A percentile compares a stretch with the other conserved stretches of the same genome.
Evolutionary conservation across 176 grass and related monocot genomes (phyloP).

Genomic region (Aegilops umbellulata): DNA sequence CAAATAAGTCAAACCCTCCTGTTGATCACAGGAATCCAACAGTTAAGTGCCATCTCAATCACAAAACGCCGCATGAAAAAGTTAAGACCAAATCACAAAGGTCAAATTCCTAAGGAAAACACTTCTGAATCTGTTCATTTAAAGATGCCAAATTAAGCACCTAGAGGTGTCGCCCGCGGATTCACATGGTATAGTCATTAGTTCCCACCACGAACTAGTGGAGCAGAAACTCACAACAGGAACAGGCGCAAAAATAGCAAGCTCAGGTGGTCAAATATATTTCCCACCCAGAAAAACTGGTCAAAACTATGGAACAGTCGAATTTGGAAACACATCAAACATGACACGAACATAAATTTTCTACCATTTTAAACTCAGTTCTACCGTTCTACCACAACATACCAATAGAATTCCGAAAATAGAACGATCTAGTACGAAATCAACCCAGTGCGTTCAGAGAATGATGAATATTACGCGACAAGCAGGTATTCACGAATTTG

Average conservation of each 20-base stretch:
- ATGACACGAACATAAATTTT: background rate
- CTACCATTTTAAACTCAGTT: slow-evolving; percentile 9
- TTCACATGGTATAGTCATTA: background rate
- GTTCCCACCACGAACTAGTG: background rate
- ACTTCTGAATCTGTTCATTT: slow-evolving; percentile 8
- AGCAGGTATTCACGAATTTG: background rate
- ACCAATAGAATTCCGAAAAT: background rate
- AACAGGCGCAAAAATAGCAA: background rate
- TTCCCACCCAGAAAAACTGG: background rate
- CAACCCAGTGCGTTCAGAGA: background rate
- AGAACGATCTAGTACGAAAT: background rate
- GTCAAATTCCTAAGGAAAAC: slow-evolving; percentile 20
- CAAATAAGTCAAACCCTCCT: slow-evolving; percentile 27
- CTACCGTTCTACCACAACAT: background rate
- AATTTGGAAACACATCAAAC: slow-evolving; percentile 16
- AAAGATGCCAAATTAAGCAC: slow-evolving; percentile 21
- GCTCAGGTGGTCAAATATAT: slow-evolving; percentile 32
- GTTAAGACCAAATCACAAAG: slow-evolving; percentile 10
- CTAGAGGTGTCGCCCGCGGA: background rate
- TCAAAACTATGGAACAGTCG: slow-evolving; percentile 25
- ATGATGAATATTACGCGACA: background rate
- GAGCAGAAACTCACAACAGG: background rate
- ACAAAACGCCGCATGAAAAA: slow-evolving; percentile 3
- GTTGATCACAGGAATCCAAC: slow-evolving; percentile 29
- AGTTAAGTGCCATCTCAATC: slow-evolving; percentile 34